Base-by-base conservation (phyloP, 2,329 filamentous ascomycete genomes). In the Neopestalotiopsis sp. region DNA sequence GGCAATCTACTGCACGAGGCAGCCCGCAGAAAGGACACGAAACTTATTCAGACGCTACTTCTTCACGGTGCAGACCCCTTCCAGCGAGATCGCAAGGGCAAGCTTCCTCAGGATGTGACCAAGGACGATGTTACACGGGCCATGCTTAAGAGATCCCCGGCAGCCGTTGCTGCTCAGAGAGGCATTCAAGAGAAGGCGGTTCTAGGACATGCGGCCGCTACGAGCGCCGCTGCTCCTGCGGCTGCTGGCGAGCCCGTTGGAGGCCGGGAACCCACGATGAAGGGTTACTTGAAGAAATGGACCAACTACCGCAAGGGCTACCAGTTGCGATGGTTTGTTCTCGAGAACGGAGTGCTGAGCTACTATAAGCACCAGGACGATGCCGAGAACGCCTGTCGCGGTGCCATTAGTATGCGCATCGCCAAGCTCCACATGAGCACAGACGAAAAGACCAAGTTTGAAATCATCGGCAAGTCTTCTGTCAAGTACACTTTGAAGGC, bases 341-440 rank as follows among this genome's bases (percentile, higher is more conserved):
- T 99, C 9, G 96, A 99, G 78, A 96, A 99, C 78, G 96, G 96
- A 13, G 95, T 99, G 13, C 82, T 99, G 73, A 98, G 96, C 81
- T 99, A 99, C 83, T 99, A 98, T 84, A 99, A 99, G 82, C 94
- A 98, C 79, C 96, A 99, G 82, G 96, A 99, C 78, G 96, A 99
- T 79, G 94, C 94, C 40, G 96, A 95, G 30, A 97, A 94, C 66
- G 96, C 96, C 68, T 99, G 96, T 79, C 94, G 96, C 71, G 96
- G 96, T 69, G 96, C 96, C 66, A 99, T 99, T 82, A 98, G 98
- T 79, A 99, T 99, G 95, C 92, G 92, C 70, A 99, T 99, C 74
- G 96, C 96, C 30, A 92, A 91, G 76, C 87, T 99, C 38, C 92
- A 95, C 81, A 98, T 99, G 95, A 97, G 97, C 77, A 88, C 95